Base-by-base conservation (phyloP, 805 yeast species). In the Nakazawaea ernobii region DNA sequence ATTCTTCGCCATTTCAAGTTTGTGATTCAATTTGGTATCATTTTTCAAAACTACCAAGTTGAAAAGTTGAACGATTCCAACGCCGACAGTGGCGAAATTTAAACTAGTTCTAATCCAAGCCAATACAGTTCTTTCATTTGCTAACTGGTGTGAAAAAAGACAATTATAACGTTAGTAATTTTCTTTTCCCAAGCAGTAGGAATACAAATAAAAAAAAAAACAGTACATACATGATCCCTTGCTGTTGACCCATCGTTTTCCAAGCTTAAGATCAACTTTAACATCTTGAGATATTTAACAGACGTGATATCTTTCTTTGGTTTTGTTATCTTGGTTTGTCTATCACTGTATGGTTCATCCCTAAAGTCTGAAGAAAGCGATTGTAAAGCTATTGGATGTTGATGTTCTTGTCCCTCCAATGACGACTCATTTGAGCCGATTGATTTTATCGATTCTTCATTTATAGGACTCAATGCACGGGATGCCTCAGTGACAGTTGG, bases 41-140 rank as follows among this genome's bases (percentile, higher is more conserved):
- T n/a, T 4, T 11, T 10, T 30, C 33, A n/a, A 11, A 11, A 30
- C n/a, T 8, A 43, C 54, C 14, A 76, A 59, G 49, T 77, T 66
- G 52, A 77, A 70, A 42, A 81, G 60, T 54, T 79, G 84, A 0
- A 80, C 63, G 4, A 77, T 68, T 6, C 76, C 79, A 8, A 80
- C 67, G 0, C 85, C 85, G 8, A 77, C 67, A 1, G 81, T 66
- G 3, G 75, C 63, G 45, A 79, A 67, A 20, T 74, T 72, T 27
- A 80, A 55, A 1, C 80, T 68, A 0, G 86, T 80, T 43, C 86
- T 65, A 11, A 76, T 54, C 75, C 84, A 81, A 0, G 86, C 84
- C 9, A 81, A 59, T 35, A 74, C 71, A 1, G 86, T 80, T 51
- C 86, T 62, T 53, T 81, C 86, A 53, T 79, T 80, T 7, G 86